Conservation (phyloP, 352 stramenopile genomes). For the Elongisporangium prolatum region DNA sequence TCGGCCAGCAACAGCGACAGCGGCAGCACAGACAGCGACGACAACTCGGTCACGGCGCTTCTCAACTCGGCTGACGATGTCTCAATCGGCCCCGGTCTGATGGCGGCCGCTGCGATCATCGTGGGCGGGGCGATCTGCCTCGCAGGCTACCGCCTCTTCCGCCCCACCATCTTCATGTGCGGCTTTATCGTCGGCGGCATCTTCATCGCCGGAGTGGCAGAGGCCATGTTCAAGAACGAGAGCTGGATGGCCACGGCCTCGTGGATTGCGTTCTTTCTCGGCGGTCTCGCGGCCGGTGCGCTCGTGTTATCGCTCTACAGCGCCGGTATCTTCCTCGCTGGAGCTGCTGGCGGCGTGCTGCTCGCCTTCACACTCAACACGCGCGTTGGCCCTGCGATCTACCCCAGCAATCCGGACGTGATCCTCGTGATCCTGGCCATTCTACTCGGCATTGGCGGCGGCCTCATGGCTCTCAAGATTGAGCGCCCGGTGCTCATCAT, state of each 20-base stretch:
- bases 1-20: background rate
- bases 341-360: slow-evolving; percentile 41
- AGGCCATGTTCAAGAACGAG: slow-evolving; percentile 38
- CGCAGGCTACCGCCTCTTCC: slow-evolving; percentile 51
- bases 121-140: slow-evolving; percentile 42
- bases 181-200: slow-evolving; percentile 70
- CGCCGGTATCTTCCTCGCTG: slow-evolving; percentile 42
- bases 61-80: slow-evolving; percentile 37
- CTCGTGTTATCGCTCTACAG: slow-evolving; percentile 47
- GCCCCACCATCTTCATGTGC: slow-evolving; percentile 55
- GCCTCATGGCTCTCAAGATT: slow-evolving; percentile 37
- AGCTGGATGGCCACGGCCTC: slow-evolving; percentile 49
- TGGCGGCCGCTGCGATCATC: slow-evolving; percentile 42
- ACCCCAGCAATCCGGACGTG: slow-evolving; percentile 23
- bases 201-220: slow-evolving; percentile 48
- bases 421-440: slow-evolving; percentile 45
- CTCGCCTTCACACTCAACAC: slow-evolving; percentile 49
- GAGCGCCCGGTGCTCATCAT: slow-evolving; percentile 53
- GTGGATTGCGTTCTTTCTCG: slow-evolving; percentile 48
- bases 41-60: slow-evolving; percentile 19
- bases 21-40: slow-evolving; percentile 2
- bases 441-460: slow-evolving; percentile 26
- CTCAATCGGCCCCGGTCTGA: slow-evolving; percentile 35
- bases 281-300: slow-evolving; percentile 29
- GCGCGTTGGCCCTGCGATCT: slow-evolving; percentile 15